phyloP scores from a whole-genome alignment of 164 flowering plant genomes.

The Cinnamomum chago region DNA sequence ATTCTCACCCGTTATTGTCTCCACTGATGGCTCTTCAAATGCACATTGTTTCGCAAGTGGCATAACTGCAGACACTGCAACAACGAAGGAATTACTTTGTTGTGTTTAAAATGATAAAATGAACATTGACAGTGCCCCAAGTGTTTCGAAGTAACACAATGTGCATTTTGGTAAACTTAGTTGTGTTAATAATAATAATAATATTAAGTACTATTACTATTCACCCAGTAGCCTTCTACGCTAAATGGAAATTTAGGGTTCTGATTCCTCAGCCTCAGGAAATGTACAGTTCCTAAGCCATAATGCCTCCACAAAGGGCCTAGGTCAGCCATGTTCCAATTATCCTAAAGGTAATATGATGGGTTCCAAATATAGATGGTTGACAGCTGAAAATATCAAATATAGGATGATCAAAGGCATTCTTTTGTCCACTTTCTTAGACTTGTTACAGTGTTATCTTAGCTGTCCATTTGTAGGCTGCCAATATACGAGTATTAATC shows the following conservation, averaged over 20 bases:
- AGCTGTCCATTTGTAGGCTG: neutral
- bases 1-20: slow-evolving; percentile 86
- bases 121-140: neutral
- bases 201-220: neutral
- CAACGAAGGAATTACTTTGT: neutral
- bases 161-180: neutral
- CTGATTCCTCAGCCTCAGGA: no score
- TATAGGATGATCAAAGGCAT: neutral
- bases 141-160: neutral
- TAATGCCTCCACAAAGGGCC: no score
- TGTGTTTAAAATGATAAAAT: neutral
- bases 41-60: slow-evolving; percentile 98
- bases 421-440: neutral
- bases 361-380: neutral
- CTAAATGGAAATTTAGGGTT: neutral
- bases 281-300: neutral
- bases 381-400: neutral
- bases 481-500: neutral
- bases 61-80: slow-evolving; percentile 97
- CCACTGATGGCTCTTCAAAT: slow-evolving; percentile 95
- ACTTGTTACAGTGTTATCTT: neutral
- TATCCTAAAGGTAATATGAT: neutral
- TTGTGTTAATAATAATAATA: neutral
- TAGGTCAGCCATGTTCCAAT: neutral
- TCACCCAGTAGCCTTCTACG: neutral